A percentile compares a stretch with the other conserved stretches of the same genome.
Evolutionary conservation across 2,329 filamentous ascomycete genomes (phyloP).

Genomic region (Penicillium digitatum): DNA sequence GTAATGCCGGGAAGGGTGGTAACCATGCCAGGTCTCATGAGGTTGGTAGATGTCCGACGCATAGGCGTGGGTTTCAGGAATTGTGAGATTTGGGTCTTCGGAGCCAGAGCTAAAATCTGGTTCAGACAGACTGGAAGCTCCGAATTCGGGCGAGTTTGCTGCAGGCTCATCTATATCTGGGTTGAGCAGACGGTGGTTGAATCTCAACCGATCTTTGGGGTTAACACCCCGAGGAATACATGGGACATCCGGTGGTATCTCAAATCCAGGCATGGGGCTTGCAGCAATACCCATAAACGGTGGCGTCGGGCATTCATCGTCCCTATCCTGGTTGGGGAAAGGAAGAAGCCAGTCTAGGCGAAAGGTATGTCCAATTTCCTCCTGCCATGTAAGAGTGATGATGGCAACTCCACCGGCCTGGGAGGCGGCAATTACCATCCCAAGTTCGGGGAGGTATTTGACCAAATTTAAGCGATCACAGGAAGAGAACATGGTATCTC

Average conservation of each 20-base stretch:
- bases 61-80: conserved; percentile 36
- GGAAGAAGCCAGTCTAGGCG: conserved; percentile 57
- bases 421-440: conserved; percentile 55
- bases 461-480: conserved; percentile 56
- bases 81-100: conserved; percentile 15
- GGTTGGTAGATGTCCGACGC: conserved; percentile 33
- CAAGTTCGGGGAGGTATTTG: conserved; percentile 56
- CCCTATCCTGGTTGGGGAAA: conserved; percentile 47
- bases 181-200: conserved; percentile 17
- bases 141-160: background rate
- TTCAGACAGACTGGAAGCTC: background rate
- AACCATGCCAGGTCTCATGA: conserved; percentile 38
- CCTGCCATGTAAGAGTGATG: conserved; percentile 48
- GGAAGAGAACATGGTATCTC: conserved; percentile 19
- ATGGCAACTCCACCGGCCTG: conserved; percentile 56
- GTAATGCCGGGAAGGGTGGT: conserved; percentile 44
- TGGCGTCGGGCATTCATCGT: conserved; percentile 41
- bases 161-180: background rate
- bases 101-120: background rate
- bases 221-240: conserved; percentile 28
- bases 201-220: conserved; percentile 17
- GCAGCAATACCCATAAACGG: conserved; percentile 55
- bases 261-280: conserved; percentile 54
- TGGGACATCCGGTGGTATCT: conserved; percentile 35
- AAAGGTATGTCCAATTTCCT: conserved; percentile 43